Base-by-base conservation (phyloP, 768 basidiomycete species). In the Termitomyces sp. region DNA sequence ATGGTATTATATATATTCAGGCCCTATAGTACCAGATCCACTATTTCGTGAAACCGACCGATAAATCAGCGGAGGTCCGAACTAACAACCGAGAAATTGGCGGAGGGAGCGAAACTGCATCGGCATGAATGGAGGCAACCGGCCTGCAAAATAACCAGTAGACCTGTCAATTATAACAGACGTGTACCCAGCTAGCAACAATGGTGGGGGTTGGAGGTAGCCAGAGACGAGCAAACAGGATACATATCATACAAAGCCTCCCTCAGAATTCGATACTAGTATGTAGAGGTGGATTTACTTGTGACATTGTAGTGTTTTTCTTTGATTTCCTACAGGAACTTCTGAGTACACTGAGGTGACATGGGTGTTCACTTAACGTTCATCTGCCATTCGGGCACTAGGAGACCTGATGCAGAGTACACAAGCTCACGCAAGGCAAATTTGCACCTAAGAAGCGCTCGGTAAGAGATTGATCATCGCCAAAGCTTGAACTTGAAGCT, bases 1-100 rank as follows among this genome's bases (percentile, higher is more conserved):
- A 29, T 7, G 26, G 26, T 52, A 36, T 65, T 52, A 46, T 65
- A 64, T 64, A 65, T 29, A 57, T 41, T 24, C 10, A 52, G 27
- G 26, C 6, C 43, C 44, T 4, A 51, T 24, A 46, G 20, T 8
- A 34, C 2, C 24, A 50, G 32, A 22, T 39, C 34, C 55, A 48
- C n/a, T 34, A 36, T 22, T 32, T 46, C 31, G 55, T 20, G 13
- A 54, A 24, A 57, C 34, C 10, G 24, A 53, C 66, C 65, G 65
- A 67, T 43, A 63, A 56, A 65, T 58, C 48, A 56, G 65, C 67
- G 64, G 60, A 60, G 62, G 32, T 52, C 59, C 53, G 54, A 13
- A 36, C 47, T 48, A 60, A 55, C 53, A 46, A 61, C 67, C 67
- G 67, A 68, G 46, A 54, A 59, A 63, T 56, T 61, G 56, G 65